Base-by-base conservation (phyloP, 305 asterid genomes). In the Ilex paraguariensis region DNA sequence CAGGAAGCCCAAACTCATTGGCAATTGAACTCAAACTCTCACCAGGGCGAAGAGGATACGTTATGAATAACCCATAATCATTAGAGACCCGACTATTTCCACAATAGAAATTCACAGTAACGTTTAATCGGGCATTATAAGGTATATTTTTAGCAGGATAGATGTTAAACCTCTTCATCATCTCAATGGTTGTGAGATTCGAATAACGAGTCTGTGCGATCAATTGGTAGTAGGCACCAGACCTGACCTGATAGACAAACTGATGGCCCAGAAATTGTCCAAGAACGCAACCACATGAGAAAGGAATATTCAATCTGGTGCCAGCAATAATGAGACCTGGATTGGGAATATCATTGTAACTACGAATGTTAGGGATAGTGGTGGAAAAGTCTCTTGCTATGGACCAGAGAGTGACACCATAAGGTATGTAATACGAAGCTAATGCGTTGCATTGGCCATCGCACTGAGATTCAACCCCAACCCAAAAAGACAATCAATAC, bases 371-470 rank as follows among this genome's bases (percentile, higher is more conserved):
- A 63, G 42, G 28, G 30, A 81, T 57, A 46, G 88, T 39, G 63
- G 87, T 84, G 0, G 82, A 73, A 45, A 87, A 77, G 16, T 63
- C 54, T 0, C 48, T 21, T 58, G 95, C 70, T 36, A 85, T 79
- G 71, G 78, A 61, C 60, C 87, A 72, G 61, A 87, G 88, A 48
- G 66, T 79, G 12, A 82, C 7, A 6, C 82, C 85, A 10, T 52
- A 0, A 87, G 87, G 78, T 39, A 69, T 21, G 68, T 85, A 82
- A 46, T 79, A 85, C 1, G 95, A 87, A 62, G 93, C 95, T 73
- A 87, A 70, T 3, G 95, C 82, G 14, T 73, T 70, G 55, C 90
- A 85, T 3, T 6, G 3, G 21, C 0, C 5, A 10, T 7, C 14
- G 31, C 90, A 81, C 50, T 57, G 69, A 42, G 90, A 76, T 63